Percentiles rank a stretch among this genome's conserved stretches.
Evolutionary conservation across 208 protist species (phyloP).

Genomic region (Balamuthia mandrillaris): DNA sequence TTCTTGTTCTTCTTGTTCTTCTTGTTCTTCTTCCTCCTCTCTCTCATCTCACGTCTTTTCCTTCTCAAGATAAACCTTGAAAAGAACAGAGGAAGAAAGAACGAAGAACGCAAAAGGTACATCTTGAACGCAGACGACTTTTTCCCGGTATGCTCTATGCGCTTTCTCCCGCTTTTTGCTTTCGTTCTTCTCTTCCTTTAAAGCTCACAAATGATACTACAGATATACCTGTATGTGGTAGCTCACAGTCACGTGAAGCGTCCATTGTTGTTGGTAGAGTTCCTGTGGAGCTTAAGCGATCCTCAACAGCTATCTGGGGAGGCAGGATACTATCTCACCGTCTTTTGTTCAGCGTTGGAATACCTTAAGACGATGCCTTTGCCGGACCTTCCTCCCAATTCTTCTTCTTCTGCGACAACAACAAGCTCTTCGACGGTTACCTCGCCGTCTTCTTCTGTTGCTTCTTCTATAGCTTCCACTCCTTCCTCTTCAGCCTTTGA

Average conservation of each 20-base stretch:
- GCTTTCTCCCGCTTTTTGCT: too few relatives aligned
- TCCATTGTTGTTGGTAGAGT: background rate
- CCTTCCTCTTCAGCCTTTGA: too few relatives aligned
- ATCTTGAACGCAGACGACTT: slow-evolving; percentile 16
- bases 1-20: background rate
- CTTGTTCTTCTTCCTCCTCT: background rate
- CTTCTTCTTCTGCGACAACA: too few relatives aligned
- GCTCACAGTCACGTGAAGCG: background rate
- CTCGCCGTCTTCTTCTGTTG: too few relatives aligned
- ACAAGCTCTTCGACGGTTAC: too few relatives aligned
- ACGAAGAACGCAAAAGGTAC: background rate
- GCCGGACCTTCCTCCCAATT: too few relatives aligned
- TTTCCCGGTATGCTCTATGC: background rate
- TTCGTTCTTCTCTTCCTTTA: background rate
- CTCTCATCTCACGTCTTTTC: background rate
- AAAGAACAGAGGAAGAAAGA: background rate
- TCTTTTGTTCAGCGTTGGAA: slow-evolving; percentile 3
- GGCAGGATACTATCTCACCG: slow-evolving; percentile 22
- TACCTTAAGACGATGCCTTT: slow-evolving; percentile 9
- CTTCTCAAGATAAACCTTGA: background rate
- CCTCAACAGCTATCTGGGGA: slow-evolving; percentile 17
- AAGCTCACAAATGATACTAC: background rate
- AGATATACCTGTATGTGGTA: slow-evolving; percentile 26
- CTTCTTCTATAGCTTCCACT: too few relatives aligned
- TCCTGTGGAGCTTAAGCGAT: slow-evolving; percentile 1